Conservation (phyloP, 2,329 filamentous ascomycete species). For the Pseudocercospora vitis region DNA sequence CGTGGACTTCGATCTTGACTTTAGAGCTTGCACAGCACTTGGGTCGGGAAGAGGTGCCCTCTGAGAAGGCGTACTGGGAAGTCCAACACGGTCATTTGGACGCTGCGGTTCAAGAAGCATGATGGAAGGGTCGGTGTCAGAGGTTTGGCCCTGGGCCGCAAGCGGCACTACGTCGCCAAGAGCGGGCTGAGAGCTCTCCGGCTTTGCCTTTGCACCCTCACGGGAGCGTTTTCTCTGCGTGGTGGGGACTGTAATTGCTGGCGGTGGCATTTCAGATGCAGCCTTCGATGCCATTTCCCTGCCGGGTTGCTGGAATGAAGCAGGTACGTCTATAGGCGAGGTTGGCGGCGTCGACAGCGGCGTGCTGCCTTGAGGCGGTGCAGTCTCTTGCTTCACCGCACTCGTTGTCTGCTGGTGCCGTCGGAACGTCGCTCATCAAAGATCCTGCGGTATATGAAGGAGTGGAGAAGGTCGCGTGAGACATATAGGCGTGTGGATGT, state of each 20-base stretch:
- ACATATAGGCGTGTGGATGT: conserved; percentile 9
- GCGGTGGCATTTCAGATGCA: conserved; percentile 7
- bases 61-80: conserved; percentile 4
- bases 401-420: neutral
- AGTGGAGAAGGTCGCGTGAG: conserved; percentile 1
- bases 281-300: conserved; percentile 5
- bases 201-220: conserved; percentile 11
- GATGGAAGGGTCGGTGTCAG: conserved; percentile 6
- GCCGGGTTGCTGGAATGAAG: neutral
- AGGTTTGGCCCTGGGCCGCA: conserved; percentile 7
- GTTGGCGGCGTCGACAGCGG: conserved; percentile 9
- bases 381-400: neutral
- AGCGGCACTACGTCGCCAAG: conserved; percentile 4
- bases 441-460: neutral
- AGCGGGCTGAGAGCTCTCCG: neutral
- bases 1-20: conserved; percentile 18
- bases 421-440: conserved; percentile 6
- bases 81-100: neutral
- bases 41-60: conserved; percentile 14
- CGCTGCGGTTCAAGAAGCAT: conserved; percentile 10
- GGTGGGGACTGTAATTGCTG: conserved; percentile 4
- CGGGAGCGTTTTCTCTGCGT: conserved; percentile 20
- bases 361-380: neutral
- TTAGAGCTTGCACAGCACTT: neutral
- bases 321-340: neutral